Base-by-base conservation (phyloP, 345 rosid genomes). In the Cochlearia excelsa region DNA sequence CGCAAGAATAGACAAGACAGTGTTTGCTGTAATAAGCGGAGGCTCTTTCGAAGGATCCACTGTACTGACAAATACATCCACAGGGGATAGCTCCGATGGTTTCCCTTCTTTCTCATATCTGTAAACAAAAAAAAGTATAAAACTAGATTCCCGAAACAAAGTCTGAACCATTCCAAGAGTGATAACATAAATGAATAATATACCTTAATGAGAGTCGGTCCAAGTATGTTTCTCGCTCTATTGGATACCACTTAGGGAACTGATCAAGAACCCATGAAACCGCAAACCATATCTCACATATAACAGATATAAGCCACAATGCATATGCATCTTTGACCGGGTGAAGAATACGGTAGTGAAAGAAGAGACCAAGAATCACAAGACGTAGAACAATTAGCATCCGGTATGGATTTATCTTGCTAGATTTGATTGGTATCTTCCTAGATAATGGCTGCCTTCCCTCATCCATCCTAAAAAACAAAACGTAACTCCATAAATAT, bases 21-120 rank as follows among this genome's bases (percentile, higher is more conserved):
- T 93, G 76, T 93, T 93, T 59, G 99, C 99, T 39, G 99, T 93
- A 80, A 93, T 90, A 46, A 93, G 77, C 0, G 99, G 99, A 60
- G 99, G 99, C 69, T 93, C 99, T 74, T 93, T 93, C 88, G 84
- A 61, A 4, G 99, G 99, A 77, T 93, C 99, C 38, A 93, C 99
- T 7, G 99, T 93, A 83, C 97, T 89, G 47, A 89, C 99, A 51
- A 87, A 89, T 9, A 93, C 55, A 30, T 93, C 99, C 5, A 93
- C 79, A 59, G 79, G 50, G 4, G 99, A 95, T 37, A 93, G 76
- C 67, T 80, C 88, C 0, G 97, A 93, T 3, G 85, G 95, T 61
- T 90, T 93, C 70, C 99, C 97, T 78, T 89, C 96, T 77, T 86
- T 89, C 78, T 93, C 99, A 66, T 93, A 93, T 77, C 99, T 93